Evolutionary conservation across 2,329 filamentous ascomycete genomes (phyloP), one percentile per base, ranked within the genome.

Genomic region (Plectosphaerella sp.): DNA sequence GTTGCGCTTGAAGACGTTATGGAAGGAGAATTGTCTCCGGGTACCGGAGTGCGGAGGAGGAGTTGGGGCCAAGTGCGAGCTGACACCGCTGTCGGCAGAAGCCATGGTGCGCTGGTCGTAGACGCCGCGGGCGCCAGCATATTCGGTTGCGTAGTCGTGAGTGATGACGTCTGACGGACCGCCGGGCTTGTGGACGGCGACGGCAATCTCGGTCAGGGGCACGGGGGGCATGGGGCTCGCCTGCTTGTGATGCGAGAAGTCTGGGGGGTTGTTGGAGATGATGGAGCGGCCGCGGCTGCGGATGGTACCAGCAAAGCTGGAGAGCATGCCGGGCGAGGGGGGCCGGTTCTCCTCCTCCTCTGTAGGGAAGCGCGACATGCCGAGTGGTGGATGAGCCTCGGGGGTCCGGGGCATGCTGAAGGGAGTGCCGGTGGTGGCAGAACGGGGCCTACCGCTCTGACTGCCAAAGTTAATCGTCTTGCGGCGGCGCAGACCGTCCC

Each of bases 11-110:
- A 97, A 94, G 49, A 96, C 84, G 58, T 88, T 91, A 58, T 92
- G 87, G 76, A 97, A 97, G 16, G 89, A 95, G 71, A 97, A 99
- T 64, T 96, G 90, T 54, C 93, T 81, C 58, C 76, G 81, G 11
- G 87, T 82, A 7, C n/a, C 16, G 37, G 74, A 73, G 51, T 79
- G 82, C 4, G 78, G 83, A 5, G 84, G 84, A 2, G 86, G 85
- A 4, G 81, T 78, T 0, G 86, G 86, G 1, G 83, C 62, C 7
- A 70, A 57, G 24, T 50, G 77, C 3, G 70, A 72, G 12, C 78
- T 68, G 48, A 69, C 72, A 18, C 64, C 69, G 60, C 64, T 69
- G 55, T 68, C 70, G 54, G 67, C 72, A 57, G 66, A 73, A 2
- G 73, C 72, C 18, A 63, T 59, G 22, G 69, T 62, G 14, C 65